Evolutionary conservation across 768 basidiomycete species (phyloP), one percentile per base, ranked within the genome.

Genomic region (Russula compacta): DNA sequence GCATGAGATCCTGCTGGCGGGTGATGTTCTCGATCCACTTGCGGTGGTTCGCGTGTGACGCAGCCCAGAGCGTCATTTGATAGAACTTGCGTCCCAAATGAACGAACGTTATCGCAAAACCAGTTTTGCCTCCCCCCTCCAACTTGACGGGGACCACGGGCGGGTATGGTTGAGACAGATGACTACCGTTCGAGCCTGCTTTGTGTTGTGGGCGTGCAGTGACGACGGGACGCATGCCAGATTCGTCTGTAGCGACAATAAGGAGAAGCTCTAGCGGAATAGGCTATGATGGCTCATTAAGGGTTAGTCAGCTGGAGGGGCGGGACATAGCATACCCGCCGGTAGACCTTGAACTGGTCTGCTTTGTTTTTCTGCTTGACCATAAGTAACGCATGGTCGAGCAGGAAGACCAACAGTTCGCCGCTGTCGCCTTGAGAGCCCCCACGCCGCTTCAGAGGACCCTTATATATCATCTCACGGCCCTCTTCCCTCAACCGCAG

Each of bases 301-400:
- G 54, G 51, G 11, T 19, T 6, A 40, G 35, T 11, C 10, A 44
- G 32, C 8, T 6, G 6, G 2, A 29, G 35, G 42, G 0, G 38
- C 9, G 35, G 50, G 53, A 53, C 11, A 48, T 29, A 35, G 76
- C 88, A 71, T 70, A 98, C 95, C 67, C 89, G 84, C 67, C 95
- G 85, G 70, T 97, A 95, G 12, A 98, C 95, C 70, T 90, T 91
- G 73, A 84, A 87, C 68, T 93, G 91, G 67, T 98, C 95, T 53
- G 86, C 85, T 71, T 94, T 93, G 73, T 85, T 90, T 73, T 92
- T 94, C 70, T 93, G 74, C 75, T 93, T 98, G 65, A 90, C 94
- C 82, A 98, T 92, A 36, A 99, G 76, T 46, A 99, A 75, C 1
- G 94, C 94, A 72, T 99, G 97, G 71, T 99, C 97, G 70, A 99